Evolutionary conservation across 2,329 filamentous ascomycete genomes (phyloP), one percentile per base, ranked within the genome.

Genomic region (Monilinia laxa): DNA sequence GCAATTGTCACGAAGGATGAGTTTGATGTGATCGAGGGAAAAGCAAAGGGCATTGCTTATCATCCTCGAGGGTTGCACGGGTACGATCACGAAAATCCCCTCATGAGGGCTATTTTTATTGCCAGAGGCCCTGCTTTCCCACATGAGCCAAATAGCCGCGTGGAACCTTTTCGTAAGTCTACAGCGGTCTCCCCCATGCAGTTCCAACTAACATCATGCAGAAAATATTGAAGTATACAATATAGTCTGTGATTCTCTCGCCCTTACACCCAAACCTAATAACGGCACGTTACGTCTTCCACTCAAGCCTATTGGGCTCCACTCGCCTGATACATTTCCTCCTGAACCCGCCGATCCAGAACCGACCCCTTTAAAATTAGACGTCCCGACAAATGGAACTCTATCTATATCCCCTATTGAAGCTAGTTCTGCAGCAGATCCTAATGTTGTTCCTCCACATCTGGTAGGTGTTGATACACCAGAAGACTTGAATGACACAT

Each of bases 221-320:
- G 91, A 97, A 85, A 98, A 98, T 71, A 93, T 87, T 68, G 91
- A 97, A 74, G 90, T 98, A 11, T 98, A 98, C 80, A 97, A 97
- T 74, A 91, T 98, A 69, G 79, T 98, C 55, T 97, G 94, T 76
- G 93, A 97, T 78, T 93, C 91, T 0, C 79, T 98, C 35, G 88
- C 89, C 16, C 80, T 98, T 67, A 77, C 76, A 3, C 91, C 93
- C 0, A 83, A 83, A 64, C 86, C 91, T 0, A 97, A 97, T 76
- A 98, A 98, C 75, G 94, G 94, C 60, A 97, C 93, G 0, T 80
- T 97, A 7, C 83, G 88, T 14, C 82, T 94, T 16, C 91, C 91
- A 0, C 79, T 94, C 35, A 73, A 73, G 45, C 63, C 75, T 18
- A 62, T 76, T 55, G 75, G 74, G 14, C 35, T 71, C 4, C 90